Evolutionary conservation across 164 flowering plant genomes (phyloP).

Genomic region (Magnolia officinalis): DNA sequence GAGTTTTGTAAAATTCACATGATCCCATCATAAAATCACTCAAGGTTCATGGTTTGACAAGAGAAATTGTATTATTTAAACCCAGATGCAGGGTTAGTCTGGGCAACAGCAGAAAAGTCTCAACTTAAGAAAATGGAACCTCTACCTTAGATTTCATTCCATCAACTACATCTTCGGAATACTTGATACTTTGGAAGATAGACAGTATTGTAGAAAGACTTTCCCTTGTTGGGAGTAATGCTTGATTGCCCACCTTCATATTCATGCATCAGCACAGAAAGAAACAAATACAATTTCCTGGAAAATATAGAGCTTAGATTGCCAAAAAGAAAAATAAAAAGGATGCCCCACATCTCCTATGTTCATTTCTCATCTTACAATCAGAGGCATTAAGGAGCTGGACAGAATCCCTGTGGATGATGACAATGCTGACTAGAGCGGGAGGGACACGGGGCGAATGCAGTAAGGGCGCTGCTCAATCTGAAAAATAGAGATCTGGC

Average conservation of each 20-base stretch:
- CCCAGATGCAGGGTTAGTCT: neutral
- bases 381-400: too few relatives aligned
- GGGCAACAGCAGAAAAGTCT: conserved; percentile 3
- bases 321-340: too few relatives aligned
- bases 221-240: conserved; percentile 38
- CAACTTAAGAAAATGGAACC: neutral
- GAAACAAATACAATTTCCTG: conserved; percentile 11
- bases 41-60: neutral
- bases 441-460: too few relatives aligned
- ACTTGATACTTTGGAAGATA: conserved; percentile 58
- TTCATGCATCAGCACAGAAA: conserved; percentile 63
- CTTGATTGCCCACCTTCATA: conserved; percentile 63
- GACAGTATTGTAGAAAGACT: conserved; percentile 40
- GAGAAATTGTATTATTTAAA: neutral
- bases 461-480: too few relatives aligned
- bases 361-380: too few relatives aligned
- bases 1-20: conserved; percentile 52
- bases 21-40: neutral
- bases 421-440: too few relatives aligned
- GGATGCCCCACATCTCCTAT: too few relatives aligned
- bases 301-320: too few relatives aligned
- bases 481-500: too few relatives aligned
- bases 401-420: too few relatives aligned
- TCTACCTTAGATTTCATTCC: conserved; percentile 62
- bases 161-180: conserved; percentile 39